Conservation (phyloP, 2,329 filamentous ascomycete species). For the Tolypocladium nubicola region DNA sequence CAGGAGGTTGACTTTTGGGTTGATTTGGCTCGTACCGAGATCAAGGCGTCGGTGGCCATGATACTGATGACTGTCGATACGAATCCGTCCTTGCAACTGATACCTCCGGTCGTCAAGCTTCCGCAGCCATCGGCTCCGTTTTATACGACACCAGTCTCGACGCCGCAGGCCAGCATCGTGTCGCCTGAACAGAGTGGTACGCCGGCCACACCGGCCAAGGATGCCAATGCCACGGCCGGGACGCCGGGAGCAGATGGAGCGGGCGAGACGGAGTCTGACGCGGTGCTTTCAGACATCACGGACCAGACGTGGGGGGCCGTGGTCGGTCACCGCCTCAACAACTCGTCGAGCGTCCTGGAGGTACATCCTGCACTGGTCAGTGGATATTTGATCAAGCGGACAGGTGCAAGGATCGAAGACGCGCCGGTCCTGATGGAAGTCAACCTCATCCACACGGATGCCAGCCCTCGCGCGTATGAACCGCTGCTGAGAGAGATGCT, state of each 20-base stretch:
- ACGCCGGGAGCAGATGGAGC: slow-evolving; percentile 33
- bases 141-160: slow-evolving; percentile 56
- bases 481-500: slow-evolving; percentile 60
- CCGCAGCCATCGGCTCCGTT: slow-evolving; percentile 33
- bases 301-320: slow-evolving; percentile 72
- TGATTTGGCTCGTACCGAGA: slow-evolving; percentile 39
- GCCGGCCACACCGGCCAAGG: slow-evolving; percentile 36
- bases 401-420: slow-evolving; percentile 44
- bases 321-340: slow-evolving; percentile 54
- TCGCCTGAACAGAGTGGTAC: slow-evolving; percentile 50
- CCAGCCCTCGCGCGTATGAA: slow-evolving; percentile 45
- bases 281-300: slow-evolving; percentile 58
- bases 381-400: slow-evolving; percentile 56
- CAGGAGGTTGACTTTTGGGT: slow-evolving; percentile 54
- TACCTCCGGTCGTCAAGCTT: slow-evolving; percentile 43
- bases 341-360: slow-evolving; percentile 43
- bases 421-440: slow-evolving; percentile 52
- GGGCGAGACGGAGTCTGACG: slow-evolving; percentile 39
- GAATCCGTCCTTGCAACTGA: slow-evolving; percentile 50
- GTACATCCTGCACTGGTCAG: slow-evolving; percentile 48
- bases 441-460: slow-evolving; percentile 49
- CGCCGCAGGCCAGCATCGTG: slow-evolving; percentile 48
- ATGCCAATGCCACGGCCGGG: slow-evolving; percentile 26
- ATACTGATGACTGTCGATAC: slow-evolving; percentile 57
- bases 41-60: slow-evolving; percentile 38